These are phyloP conservation scores for Zea mays DNA, from an alignment of 176 grass and related monocot genomes.

Conservation along the genomic window Zm-B73-REFERENCE-NAM-5.0 NC_050102.1:24842001-24842500, in stretches of 20 bases:
- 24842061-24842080: not conserved
- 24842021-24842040: not conserved
- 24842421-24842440: not conserved
- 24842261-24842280: not conserved
- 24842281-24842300: not conserved
- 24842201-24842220: not conserved
- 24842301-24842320: not conserved
- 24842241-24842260: not conserved
- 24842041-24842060: not conserved
- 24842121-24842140: not conserved
- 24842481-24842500: not conserved
- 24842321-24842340: not conserved
- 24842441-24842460: not conserved
- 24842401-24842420: not conserved
- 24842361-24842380: not conserved
- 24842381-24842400: not conserved
- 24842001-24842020: not conserved
- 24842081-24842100: not conserved
- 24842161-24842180: not conserved
- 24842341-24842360: not conserved
- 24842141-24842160: not conserved
- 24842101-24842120: not conserved
- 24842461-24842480: not conserved
- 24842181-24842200: not conserved
- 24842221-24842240: not conserved